phyloP scores from a whole-genome alignment of 176 grass and related monocot genomes.

The Avena insularis region DNA sequence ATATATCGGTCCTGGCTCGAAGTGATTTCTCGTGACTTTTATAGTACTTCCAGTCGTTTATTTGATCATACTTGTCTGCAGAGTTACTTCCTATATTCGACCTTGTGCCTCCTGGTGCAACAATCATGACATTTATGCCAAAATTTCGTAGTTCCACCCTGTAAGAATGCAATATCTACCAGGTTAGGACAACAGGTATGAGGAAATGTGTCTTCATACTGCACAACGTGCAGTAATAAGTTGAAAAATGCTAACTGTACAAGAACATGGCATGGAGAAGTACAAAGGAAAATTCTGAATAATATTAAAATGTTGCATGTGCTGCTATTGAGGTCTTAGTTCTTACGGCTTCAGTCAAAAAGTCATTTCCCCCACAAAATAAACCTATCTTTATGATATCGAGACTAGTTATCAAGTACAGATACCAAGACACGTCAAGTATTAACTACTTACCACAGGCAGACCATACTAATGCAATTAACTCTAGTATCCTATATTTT shows the following conservation, averaged over 20 bases:
- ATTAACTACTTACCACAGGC: too few relatives aligned
- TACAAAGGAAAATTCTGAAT: background rate
- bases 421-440: background rate
- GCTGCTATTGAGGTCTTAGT: background rate
- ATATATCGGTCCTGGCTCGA: slow-evolving; percentile 63
- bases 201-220: background rate
- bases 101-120: slow-evolving; percentile 81
- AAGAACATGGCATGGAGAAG: slow-evolving; percentile 9
- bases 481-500: background rate
- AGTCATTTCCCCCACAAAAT: background rate
- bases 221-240: background rate
- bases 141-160: slow-evolving; percentile 84
- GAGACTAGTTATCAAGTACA: background rate
- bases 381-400: slow-evolving; percentile 17
- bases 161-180: background rate
- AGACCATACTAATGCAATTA: background rate
- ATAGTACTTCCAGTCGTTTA: slow-evolving; percentile 89
- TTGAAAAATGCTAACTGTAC: background rate
- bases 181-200: background rate
- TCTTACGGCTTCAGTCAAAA: background rate
- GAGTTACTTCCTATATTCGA: slow-evolving; percentile 82
- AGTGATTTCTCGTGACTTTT: slow-evolving; percentile 63
- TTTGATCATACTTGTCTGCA: slow-evolving; percentile 60
- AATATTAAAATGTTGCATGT: background rate
- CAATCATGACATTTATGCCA: slow-evolving; percentile 75